Evolutionary conservation across 73 alveolate species (phyloP), one percentile per base, ranked within the genome.

Genomic region (Halteria grandinella): DNA sequence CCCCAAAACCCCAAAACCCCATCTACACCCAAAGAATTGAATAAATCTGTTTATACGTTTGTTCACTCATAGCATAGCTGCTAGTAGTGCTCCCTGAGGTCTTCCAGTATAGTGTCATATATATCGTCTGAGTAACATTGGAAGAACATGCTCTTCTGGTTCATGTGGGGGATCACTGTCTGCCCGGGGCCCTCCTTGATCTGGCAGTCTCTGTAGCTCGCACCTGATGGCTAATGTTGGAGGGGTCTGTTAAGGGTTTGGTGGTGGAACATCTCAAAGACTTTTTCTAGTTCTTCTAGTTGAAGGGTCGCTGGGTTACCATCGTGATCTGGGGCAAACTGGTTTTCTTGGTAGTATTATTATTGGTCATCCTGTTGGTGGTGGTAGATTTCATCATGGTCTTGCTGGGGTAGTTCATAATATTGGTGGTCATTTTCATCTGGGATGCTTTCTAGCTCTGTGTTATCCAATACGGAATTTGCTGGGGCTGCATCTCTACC

Each of bases 61-160:
- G n/a, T n/a, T n/a, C n/a, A n/a, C n/a, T n/a, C n/a, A n/a, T n/a
- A n/a, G 71, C 83, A 48, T 31, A 70, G 17, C 25, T 20, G 48
- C 0, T 18, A 2, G 44, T 70, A 70, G 44, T 70, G 45, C 23
- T 49, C 18, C 31, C 64, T 70, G 47, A 70, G 47, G 18, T 70
- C 83, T 39, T 70, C 70, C 39, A 70, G 59, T 7, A 70, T 70
- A 8, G 71, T 49, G 40, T 75, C 87, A 23, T 57, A 75, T 1
- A 75, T 58, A 25, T 75, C 87, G 39, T 75, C 78, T 0, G 69
- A 52, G 73, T 75, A 75, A 57, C 87, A 75, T 28, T 27, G 37
- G 37, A 75, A 75, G 70, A 75, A 75, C 76, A 75, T 40, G 5
- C 69, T 32, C 47, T 55, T 23, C 58, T 15, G 45, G 7, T 54